Conservation (phyloP, 495 filamentous ascomycete species). For the Letharia lupina region DNA sequence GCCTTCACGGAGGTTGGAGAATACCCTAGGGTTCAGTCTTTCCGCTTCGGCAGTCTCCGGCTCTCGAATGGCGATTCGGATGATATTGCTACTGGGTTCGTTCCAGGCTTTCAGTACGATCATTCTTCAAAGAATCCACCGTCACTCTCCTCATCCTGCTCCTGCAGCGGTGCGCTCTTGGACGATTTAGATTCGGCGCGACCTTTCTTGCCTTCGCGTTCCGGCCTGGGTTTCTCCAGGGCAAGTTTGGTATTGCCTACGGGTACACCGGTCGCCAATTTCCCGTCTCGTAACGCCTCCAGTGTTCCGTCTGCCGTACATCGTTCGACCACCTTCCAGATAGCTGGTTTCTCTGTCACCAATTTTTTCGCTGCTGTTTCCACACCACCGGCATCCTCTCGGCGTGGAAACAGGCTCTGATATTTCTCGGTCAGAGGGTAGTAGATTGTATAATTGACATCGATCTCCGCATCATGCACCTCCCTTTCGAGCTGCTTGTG, state of each 20-base stretch:
- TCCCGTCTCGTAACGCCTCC: slow-evolving; percentile 47
- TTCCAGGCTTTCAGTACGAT: neutral
- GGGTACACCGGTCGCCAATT: slow-evolving; percentile 27
- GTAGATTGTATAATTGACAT: slow-evolving; percentile 79
- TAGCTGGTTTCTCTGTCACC: slow-evolving; percentile 41
- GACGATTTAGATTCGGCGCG: neutral
- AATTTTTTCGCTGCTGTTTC: slow-evolving; percentile 16
- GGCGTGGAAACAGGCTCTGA: slow-evolving; percentile 56
- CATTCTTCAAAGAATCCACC: slow-evolving; percentile 46
- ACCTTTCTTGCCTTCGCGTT: neutral
- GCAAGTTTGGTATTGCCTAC: slow-evolving; percentile 19
- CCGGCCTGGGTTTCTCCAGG: slow-evolving; percentile 18
- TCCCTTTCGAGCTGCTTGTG: slow-evolving; percentile 43
- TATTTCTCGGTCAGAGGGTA: slow-evolving; percentile 76
- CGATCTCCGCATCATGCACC: slow-evolving; percentile 65
- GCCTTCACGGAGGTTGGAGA: neutral
- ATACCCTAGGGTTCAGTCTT: neutral
- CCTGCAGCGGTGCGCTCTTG: slow-evolving; percentile 17
- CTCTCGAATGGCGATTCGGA: neutral
- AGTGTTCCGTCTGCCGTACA: slow-evolving; percentile 58
- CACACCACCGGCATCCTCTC: slow-evolving; percentile 20
- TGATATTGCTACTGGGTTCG: neutral
- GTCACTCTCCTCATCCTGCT: slow-evolving; percentile 44
- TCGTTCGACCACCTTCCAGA: slow-evolving; percentile 64
- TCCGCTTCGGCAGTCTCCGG: neutral